Evolutionary conservation across 2,329 filamentous ascomycete genomes (phyloP), one percentile per base, ranked within the genome.

Genomic region (Hypoxylon sp.): DNA sequence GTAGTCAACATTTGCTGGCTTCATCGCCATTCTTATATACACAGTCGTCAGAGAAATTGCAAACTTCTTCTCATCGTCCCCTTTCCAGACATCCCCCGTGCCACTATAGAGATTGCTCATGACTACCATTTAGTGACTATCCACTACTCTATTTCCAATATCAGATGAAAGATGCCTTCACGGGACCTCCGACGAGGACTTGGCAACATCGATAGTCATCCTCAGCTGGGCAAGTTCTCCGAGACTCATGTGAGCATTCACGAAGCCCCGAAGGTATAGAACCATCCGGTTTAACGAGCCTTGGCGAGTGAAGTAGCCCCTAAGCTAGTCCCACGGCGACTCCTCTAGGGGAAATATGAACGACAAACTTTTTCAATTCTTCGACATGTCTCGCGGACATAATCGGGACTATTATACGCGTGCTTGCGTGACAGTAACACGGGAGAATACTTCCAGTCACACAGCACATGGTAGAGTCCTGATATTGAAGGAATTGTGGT

Each of bases 321-420:
- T 10, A 7, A 6, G 13, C 17, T 13, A 11, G 4, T 13, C n/a
- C 22, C 3, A 35, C 14, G n/a, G 46, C 17, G 33, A 22, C 17
- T 13, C 6, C 6, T 33, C 37, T 13, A 7, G 22, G 25, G 49
- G 14, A 37, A n/a, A 31, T 40, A 30, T 40, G 35, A 33, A 63
- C 37, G 17, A 20, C 22, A 56, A 31, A 11, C 14, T 42, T 42
- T 33, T 51, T 13, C 33, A 44, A 50, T 48, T 62, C 54, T 60
- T 44, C 48, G 40, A 53, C 55, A 68, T 70, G 68, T 70, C 68
- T 70, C 50, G 49, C 68, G 64, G 68, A 62, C 60, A 55, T 59
- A 25, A 58, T 63, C 64, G 61, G 66, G 48, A 63, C 40, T 60
- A 62, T 64, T 70, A 62, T 60, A 55, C 49, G 17, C 60, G 49